A percentile compares a stretch with the other conserved stretches of the same genome.
phyloP scores from a whole-genome alignment of 352 stramenopile genomes.

The Pythium graminicola region DNA sequence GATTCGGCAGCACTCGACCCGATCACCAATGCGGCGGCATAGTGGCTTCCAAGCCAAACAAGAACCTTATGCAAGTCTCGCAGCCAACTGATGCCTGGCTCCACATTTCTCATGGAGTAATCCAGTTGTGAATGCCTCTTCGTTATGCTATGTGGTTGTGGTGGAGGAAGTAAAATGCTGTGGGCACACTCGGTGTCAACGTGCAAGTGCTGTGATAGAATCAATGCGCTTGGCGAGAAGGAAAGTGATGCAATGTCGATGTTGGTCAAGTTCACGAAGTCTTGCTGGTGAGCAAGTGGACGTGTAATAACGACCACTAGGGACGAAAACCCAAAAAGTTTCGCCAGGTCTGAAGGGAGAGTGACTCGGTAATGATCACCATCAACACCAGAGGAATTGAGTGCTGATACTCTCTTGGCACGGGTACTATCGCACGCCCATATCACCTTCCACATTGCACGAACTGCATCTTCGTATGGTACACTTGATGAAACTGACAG shows the following conservation, averaged over 20 bases:
- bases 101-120: background rate
- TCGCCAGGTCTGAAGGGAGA: slow-evolving; percentile 15
- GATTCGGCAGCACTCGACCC: background rate
- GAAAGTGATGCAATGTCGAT: slow-evolving; percentile 13
- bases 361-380: slow-evolving; percentile 11
- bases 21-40: slow-evolving; percentile 28
- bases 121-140: background rate
- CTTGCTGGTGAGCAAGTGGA: background rate
- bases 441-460: slow-evolving; percentile 18
- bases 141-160: background rate
- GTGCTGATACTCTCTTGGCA: background rate
- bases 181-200: background rate
- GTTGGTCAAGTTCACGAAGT: background rate
- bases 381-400: background rate
- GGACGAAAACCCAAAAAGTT: slow-evolving; percentile 13
- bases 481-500: background rate
- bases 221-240: slow-evolving; percentile 20
- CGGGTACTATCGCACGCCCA: background rate
- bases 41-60: slow-evolving; percentile 33
- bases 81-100: slow-evolving; percentile 23
- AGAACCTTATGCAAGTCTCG: slow-evolving; percentile 31
- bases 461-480: slow-evolving; percentile 8
- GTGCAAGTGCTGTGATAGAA: slow-evolving; percentile 27
- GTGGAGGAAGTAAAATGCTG: slow-evolving; percentile 1
- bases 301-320: background rate